Base-by-base conservation (phyloP, 2,329 filamentous ascomycete species). In the Ceratocystiopsis sp. region DNA sequence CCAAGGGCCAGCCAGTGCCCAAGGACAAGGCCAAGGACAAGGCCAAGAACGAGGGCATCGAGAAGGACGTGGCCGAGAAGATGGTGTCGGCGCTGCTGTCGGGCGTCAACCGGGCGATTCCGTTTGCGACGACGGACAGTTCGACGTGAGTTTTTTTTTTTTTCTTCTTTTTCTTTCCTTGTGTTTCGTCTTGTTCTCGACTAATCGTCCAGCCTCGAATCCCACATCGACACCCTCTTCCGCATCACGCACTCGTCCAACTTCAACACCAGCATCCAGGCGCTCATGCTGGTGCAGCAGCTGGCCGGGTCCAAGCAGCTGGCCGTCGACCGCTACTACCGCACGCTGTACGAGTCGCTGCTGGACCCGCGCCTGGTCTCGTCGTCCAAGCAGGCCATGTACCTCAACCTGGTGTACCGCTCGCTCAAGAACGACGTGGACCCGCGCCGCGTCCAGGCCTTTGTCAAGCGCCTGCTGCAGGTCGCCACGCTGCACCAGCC, bases 211-310 rank as follows among this genome's bases (percentile, higher is more conserved):
- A 82, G 78, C 19, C 75, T 96, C 50, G 84, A 93, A 55, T 78
- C 80, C 46, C 89, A 98, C 55, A 74, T 98, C 45, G 82, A 96
- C 57, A 95, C 89, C 3, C 71, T 98, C 21, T 98, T 95, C 71
- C 80, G 78, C 53, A 91, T 98, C 54, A 93, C 91, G 0, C 91
- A 98, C 61, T 96, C 89, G 1, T 85, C 89, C 45, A 98, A 98
- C 61, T 96, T 98, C 71, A 98, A 96, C 63, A 98, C 91, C 1
- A 91, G 86, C 57, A 84, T 98, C 35, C 91, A 98, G 61, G 89
- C 91, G 33, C 72, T 98, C 50, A 81, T 94, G 64, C 68, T 98
- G 40, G 93, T 98, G 51, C 91, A 96, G 58, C 91, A 96, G 59
- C 73, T 98, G 25, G 84, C 86, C 1, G 69, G 78, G 2, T 75